Conservation (phyloP, 305 asterid genomes). For the Ilex paraguariensis region DNA sequence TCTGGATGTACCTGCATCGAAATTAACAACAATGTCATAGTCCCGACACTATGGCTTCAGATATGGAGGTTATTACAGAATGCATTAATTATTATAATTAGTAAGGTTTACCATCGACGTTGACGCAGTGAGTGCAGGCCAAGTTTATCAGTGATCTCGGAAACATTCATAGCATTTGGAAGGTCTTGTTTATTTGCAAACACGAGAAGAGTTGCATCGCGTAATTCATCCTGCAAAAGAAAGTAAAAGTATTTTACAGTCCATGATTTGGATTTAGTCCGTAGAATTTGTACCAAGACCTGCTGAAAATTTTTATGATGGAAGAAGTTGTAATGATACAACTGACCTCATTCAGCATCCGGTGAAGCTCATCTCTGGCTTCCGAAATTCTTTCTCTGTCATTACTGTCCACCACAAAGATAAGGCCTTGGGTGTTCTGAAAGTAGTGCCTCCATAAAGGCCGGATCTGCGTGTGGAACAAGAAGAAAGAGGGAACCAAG, state of each 20-base stretch:
- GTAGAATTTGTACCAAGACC: too few relatives aligned
- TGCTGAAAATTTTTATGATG: too few relatives aligned
- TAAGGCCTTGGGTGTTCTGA: slow-evolving; percentile 46
- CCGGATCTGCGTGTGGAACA: slow-evolving; percentile 26
- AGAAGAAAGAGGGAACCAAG: too few relatives aligned
- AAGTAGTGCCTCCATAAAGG: slow-evolving; percentile 49
- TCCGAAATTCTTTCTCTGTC: slow-evolving; percentile 38
- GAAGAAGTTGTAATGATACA: too few relatives aligned
- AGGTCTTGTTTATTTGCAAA: slow-evolving; percentile 50
- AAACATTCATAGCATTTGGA: slow-evolving; percentile 39
- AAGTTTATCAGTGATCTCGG: slow-evolving; percentile 48
- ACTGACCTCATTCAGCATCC: slow-evolving; percentile 37
- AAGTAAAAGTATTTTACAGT: too few relatives aligned
- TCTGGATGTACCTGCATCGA: slow-evolving; percentile 35
- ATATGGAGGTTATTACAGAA: too few relatives aligned
- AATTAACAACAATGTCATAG: too few relatives aligned
- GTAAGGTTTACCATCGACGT: slow-evolving; percentile 32
- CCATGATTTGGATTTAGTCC: too few relatives aligned
- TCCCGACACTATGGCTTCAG: too few relatives aligned
- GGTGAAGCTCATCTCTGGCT: slow-evolving; percentile 46
- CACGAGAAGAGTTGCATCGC: slow-evolving; percentile 37
- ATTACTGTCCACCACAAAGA: slow-evolving; percentile 48
- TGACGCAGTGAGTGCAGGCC: slow-evolving; percentile 39
- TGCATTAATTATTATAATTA: too few relatives aligned
- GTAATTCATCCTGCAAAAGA: slow-evolving; percentile 35